Conservation (phyloP, 306 rosid species). For the Cucurbita pepo region DNA sequence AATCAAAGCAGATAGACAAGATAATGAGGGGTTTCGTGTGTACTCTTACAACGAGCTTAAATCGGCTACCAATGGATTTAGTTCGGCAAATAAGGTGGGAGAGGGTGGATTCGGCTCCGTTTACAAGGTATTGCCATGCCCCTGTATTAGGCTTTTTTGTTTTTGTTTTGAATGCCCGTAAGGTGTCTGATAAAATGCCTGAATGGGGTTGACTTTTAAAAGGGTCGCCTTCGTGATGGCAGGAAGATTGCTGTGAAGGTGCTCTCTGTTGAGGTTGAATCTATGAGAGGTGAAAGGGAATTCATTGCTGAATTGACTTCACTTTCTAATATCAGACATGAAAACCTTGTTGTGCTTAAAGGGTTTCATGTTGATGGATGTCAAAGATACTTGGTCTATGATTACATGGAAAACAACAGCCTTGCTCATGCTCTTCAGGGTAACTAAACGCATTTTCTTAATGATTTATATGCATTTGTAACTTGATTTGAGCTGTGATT, state of each 20-base stretch:
- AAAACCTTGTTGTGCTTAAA: conserved; percentile 51
- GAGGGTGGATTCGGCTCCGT: conserved; percentile 84
- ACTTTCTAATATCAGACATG: conserved; percentile 53
- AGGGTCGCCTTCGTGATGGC: conserved; percentile 66
- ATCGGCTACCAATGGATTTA: conserved; percentile 45
- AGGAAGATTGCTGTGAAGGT: conserved; percentile 61
- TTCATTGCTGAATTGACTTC: conserved; percentile 71
- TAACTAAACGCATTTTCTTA: conserved; percentile 1
- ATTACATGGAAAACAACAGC: conserved; percentile 84
- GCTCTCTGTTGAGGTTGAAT: conserved; percentile 55
- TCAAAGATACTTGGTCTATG: conserved; percentile 61
- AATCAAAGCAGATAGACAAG: conserved; percentile 15
- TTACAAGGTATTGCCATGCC: conserved; percentile 33
- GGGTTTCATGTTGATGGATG: conserved; percentile 82
- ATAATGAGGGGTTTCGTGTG: conserved; percentile 36
- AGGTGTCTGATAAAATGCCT: conserved; percentile 1
- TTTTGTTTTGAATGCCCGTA: background rate
- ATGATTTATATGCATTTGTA: background rate
- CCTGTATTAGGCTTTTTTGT: background rate
- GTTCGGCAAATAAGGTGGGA: conserved; percentile 43
- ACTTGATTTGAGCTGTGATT: background rate
- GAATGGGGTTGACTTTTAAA: conserved; percentile 13
- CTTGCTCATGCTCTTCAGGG: conserved; percentile 48
- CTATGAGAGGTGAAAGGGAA: conserved; percentile 82
- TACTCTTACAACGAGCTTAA: conserved; percentile 51